A percentile compares a stretch with the other conserved stretches of the same genome.
These are phyloP conservation scores for Termitomyces titanicus DNA, from an alignment of 768 basidiomycete genomes.

Conservation along the genomic window DNA sequence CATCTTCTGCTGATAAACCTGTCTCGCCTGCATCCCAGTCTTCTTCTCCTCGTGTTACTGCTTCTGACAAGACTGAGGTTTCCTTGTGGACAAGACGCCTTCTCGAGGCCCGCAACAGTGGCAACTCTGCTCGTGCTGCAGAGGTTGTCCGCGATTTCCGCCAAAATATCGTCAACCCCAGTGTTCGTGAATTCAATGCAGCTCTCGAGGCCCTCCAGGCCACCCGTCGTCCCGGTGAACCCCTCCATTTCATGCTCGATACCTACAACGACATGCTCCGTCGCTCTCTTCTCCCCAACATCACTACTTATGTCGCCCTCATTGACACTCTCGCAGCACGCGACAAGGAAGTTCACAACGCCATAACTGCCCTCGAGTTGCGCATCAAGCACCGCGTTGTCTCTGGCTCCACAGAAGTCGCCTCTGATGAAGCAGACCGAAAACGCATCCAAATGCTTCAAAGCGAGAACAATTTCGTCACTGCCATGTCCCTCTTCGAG, in stretches of 20 bases:
- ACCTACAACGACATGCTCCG: conserved; percentile 73
- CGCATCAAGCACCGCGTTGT: conserved; percentile 34
- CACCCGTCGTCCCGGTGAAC: conserved; percentile 45
- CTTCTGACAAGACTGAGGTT: conserved; percentile 13
- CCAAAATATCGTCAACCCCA: conserved; percentile 26
- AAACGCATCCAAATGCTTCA: conserved; percentile 41
- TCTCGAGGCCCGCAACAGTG: conserved; percentile 19
- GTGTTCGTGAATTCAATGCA: conserved; percentile 56
- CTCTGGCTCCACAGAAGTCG: conserved; percentile 19
- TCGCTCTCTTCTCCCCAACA: conserved; percentile 57
- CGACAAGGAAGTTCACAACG: conserved; percentile 57
- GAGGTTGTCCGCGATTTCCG: conserved; percentile 35
- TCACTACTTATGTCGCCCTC: conserved; percentile 56
- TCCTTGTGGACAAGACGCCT: conserved; percentile 17
- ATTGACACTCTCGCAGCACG: conserved; percentile 62
- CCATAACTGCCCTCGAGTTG: conserved; percentile 39
- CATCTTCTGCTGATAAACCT: too few species aligned
- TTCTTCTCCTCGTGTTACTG: conserved; percentile 10
- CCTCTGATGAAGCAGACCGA: conserved; percentile 25
- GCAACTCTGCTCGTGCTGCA: conserved; percentile 23
- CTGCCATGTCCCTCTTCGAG: conserved; percentile 73
- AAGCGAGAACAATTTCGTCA: conserved; percentile 65
- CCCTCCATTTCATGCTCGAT: conserved; percentile 54
- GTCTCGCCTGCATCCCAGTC: conserved; percentile 13
- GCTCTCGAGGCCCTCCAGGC: conserved; percentile 52